These are phyloP conservation scores for Candida schatavii DNA, from an alignment of 805 yeast species.

Conservation along the genomic window DNA sequence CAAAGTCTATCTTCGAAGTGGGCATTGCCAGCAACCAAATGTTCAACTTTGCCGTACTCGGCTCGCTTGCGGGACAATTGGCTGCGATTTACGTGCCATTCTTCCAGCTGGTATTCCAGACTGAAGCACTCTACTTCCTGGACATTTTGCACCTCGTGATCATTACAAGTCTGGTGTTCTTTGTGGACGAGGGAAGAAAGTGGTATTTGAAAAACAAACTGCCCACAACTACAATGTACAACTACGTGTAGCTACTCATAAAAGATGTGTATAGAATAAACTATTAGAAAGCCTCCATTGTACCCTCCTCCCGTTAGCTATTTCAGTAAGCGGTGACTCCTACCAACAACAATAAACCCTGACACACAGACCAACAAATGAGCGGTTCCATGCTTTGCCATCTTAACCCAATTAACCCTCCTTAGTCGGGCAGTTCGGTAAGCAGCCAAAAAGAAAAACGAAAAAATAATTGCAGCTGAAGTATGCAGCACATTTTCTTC, in stretches of 20 bases:
- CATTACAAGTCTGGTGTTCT: constrained; percentile 76
- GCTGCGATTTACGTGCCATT: constrained; percentile 93
- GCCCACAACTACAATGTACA: not conserved
- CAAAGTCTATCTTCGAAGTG: constrained; percentile 77
- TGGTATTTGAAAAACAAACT: constrained; percentile 28
- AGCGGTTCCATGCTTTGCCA: too few relatives aligned
- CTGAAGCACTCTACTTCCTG: constrained; percentile 75
- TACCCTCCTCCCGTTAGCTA: too few relatives aligned
- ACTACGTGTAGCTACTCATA: not conserved
- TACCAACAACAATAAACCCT: too few relatives aligned
- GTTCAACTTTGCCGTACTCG: constrained; percentile 91
- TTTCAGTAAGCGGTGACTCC: too few relatives aligned
- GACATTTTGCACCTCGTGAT: constrained; percentile 65
- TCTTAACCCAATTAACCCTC: too few relatives aligned
- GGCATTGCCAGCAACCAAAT: constrained; percentile 74
- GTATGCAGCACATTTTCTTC: too few relatives aligned
- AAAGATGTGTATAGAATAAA: too few relatives aligned
- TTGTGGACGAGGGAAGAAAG: constrained; percentile 83
- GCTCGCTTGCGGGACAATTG: constrained; percentile 84
- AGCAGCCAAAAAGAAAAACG: too few relatives aligned
- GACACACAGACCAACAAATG: too few relatives aligned
- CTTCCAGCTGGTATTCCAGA: constrained; percentile 89
- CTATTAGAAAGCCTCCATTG: too few relatives aligned
- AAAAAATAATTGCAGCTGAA: too few relatives aligned
- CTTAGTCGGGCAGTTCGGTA: too few relatives aligned